phyloP scores from a whole-genome alignment of 768 basidiomycete genomes.

The Xerocomus brunneocitrinus region DNA sequence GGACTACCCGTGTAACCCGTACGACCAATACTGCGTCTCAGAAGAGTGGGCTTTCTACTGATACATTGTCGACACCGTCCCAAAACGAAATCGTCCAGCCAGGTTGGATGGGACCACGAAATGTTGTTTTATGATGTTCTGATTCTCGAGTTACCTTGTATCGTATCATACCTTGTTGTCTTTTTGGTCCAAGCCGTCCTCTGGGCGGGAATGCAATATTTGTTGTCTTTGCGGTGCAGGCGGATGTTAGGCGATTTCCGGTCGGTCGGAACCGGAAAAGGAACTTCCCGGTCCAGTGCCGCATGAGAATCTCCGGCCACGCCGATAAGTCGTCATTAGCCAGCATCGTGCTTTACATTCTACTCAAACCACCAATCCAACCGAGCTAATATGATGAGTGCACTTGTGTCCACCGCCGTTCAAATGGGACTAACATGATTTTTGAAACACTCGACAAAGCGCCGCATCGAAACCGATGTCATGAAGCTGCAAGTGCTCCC shows the following conservation, averaged over 20 bases:
- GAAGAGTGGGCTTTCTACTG: conserved; percentile 62
- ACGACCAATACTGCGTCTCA: conserved; percentile 63
- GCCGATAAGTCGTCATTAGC: conserved; percentile 16
- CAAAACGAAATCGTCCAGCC: conserved; percentile 3
- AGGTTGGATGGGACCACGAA: conserved; percentile 4
- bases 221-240: background rate
- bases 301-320: conserved; percentile 2
- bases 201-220: conserved; percentile 14
- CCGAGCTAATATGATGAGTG: conserved; percentile 58
- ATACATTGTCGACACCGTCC: conserved; percentile 4
- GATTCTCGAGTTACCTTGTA: conserved; percentile 22
- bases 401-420: conserved; percentile 18
- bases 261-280: conserved; percentile 19
- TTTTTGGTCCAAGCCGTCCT: conserved; percentile 4
- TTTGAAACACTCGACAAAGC: conserved; percentile 69
- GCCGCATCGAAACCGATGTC: conserved; percentile 97
- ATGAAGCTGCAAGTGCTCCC: conserved; percentile 82
- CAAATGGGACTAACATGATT: conserved; percentile 26
- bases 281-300: conserved; percentile 13
- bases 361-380: conserved; percentile 9
- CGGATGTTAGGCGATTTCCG: background rate
- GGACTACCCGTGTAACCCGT: conserved; percentile 53
- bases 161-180: conserved; percentile 7
- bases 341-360: conserved; percentile 6
- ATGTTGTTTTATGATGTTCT: conserved; percentile 8